Percentiles rank a stretch among this genome's conserved stretches.
Evolutionary conservation across 164 flowering plant genomes (phyloP).

Genomic region (Magnolia kwangsiensis): DNA sequence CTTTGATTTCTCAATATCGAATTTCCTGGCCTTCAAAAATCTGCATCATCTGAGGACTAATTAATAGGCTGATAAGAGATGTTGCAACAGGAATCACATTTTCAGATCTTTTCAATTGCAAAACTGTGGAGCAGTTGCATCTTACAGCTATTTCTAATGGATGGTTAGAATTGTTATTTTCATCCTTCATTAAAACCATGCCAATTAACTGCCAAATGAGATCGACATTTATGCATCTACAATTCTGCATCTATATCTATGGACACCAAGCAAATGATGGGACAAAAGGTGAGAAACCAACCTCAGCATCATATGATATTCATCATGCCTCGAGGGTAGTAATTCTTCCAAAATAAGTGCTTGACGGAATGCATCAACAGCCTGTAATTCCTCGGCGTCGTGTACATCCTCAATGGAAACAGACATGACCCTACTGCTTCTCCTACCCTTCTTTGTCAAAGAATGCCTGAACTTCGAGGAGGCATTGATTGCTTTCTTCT

Average conservation of each 20-base stretch:
- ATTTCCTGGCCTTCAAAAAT: conserved; percentile 18
- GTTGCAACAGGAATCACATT: neutral
- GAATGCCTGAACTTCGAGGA: conserved; percentile 77
- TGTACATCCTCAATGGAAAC: conserved; percentile 84
- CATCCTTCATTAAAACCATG: neutral
- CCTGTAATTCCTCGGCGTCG: conserved; percentile 70
- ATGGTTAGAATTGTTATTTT: neutral
- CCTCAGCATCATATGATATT: conserved; percentile 91
- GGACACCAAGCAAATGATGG: neutral
- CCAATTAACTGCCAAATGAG: too few relatives aligned
- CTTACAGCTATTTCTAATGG: neutral
- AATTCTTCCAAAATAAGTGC: conserved; percentile 72
- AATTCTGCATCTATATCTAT: neutral
- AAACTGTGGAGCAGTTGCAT: neutral
- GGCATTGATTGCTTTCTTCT: conserved; percentile 81
- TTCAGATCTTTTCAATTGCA: neutral
- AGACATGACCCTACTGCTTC: conserved; percentile 59
- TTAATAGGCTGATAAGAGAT: neutral
- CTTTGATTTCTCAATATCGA: conserved; percentile 15
- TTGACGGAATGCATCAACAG: conserved; percentile 84
- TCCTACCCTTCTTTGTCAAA: conserved; percentile 69
- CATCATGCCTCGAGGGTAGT: conserved; percentile 68
- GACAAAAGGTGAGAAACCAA: conserved; percentile 15
- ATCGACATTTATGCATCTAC: neutral
- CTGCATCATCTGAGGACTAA: conserved; percentile 1